These are phyloP conservation scores for Serendipita vermifera DNA, from an alignment of 768 basidiomycete genomes.

Conservation along the genomic window DNA sequence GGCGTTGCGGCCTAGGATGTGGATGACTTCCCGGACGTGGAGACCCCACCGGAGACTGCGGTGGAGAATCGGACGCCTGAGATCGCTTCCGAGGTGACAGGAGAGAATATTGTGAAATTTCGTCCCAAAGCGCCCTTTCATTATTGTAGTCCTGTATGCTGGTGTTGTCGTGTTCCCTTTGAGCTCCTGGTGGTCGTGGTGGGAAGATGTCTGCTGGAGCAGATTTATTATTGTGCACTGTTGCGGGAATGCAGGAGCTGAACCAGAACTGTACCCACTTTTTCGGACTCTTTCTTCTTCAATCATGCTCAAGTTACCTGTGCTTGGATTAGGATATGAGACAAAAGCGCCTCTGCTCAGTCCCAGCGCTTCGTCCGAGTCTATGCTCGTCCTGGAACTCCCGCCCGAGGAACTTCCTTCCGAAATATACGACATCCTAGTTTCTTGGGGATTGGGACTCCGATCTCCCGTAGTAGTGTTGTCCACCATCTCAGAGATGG, in stretches of 20 bases:
- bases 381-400: neutral
- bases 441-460: neutral
- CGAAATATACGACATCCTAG: neutral
- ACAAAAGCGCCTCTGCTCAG: neutral
- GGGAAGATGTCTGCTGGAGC: neutral
- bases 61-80: neutral
- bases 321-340: neutral
- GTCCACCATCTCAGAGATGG: neutral
- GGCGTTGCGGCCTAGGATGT: neutral
- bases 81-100: neutral
- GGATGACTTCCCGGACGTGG: neutral
- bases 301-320: conserved; percentile 3
- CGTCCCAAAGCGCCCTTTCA: neutral
- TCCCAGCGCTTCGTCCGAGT: neutral
- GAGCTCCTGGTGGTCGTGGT: neutral
- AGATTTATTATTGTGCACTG: too few relatives aligned
- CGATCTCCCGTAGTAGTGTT: neutral
- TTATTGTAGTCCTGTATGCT: neutral
- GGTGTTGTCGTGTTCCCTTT: neutral
- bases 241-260: neutral
- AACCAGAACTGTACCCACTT: neutral
- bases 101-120: neutral
- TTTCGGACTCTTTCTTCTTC: neutral
- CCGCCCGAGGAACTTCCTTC: neutral
- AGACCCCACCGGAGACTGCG: neutral